Evolutionary conservation across 2,329 filamentous ascomycete genomes (phyloP).

Genomic region (Arachnomyces sp.): DNA sequence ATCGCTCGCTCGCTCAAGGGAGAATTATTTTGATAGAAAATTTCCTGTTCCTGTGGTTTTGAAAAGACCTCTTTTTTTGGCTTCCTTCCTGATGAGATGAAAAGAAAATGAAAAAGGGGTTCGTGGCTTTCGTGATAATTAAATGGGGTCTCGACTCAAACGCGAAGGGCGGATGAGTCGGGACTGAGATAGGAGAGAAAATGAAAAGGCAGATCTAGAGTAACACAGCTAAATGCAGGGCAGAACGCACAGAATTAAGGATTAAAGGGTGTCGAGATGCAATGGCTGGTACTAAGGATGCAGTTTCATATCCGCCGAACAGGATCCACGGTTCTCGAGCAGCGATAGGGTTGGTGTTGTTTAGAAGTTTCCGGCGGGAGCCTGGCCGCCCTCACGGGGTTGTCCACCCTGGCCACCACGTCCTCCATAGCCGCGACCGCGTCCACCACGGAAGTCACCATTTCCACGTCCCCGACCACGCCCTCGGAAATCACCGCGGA

Average conservation of each 20-base stretch:
- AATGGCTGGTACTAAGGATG: no score
- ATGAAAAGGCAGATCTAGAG: constrained; percentile 3
- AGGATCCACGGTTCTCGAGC: no score
- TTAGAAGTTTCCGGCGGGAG: constrained; percentile 15
- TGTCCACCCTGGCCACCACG: constrained; percentile 19
- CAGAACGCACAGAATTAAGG: not conserved
- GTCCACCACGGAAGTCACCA: constrained; percentile 23
- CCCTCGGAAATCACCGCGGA: constrained; percentile 26
- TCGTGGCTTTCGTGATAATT: not conserved
- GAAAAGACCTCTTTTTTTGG: no score
- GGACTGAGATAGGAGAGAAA: constrained; percentile 6
- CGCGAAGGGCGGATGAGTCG: constrained; percentile 3
- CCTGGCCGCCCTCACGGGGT: constrained; percentile 3
- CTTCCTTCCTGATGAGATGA: no score
- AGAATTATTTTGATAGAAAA: no score
- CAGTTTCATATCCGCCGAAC: no score
- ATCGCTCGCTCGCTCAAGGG: no score
- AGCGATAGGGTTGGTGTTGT: constrained; percentile 10
- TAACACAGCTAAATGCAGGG: constrained; percentile 3
- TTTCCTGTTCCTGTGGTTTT: no score
- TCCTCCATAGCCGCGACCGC: constrained; percentile 25
- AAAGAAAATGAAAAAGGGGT: not conserved
- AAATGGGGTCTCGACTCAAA: constrained; percentile 3
- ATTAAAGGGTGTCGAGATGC: no score
- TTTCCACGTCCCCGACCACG: constrained; percentile 27